Conservation (phyloP, 2,329 filamentous ascomycete genomes). For the Aspergillus jensenii region DNA sequence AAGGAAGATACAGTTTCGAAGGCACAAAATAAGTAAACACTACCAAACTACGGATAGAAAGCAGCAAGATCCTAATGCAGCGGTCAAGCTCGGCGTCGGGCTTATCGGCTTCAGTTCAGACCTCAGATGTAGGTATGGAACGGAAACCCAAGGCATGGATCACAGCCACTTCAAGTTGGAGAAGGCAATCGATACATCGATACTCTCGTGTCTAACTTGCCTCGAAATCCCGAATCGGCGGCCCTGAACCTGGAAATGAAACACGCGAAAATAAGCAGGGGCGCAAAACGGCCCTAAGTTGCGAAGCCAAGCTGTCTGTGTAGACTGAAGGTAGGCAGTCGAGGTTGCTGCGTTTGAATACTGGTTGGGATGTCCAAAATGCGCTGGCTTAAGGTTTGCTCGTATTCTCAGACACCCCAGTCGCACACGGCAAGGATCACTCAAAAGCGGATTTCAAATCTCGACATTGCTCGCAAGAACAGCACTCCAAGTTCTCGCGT, state of each 20-base stretch:
- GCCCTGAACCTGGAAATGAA: not conserved
- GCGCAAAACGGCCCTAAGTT: not conserved
- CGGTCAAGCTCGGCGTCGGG: slow-evolving; percentile 29
- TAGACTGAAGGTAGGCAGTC: not conserved
- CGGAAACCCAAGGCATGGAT: not conserved
- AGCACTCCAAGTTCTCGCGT: not conserved
- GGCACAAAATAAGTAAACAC: too few species aligned
- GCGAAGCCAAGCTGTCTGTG: not conserved
- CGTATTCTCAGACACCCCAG: not conserved
- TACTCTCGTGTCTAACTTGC: not conserved
- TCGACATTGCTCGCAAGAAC: not conserved
- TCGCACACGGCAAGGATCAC: slow-evolving; percentile 3
- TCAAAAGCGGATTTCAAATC: slow-evolving; percentile 4
- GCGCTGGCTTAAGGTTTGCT: not conserved
- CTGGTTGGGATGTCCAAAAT: not conserved
- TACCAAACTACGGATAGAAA: too few species aligned
- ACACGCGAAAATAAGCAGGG: not conserved
- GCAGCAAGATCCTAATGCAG: slow-evolving; percentile 6
- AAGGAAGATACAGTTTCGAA: not conserved
- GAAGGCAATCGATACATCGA: not conserved
- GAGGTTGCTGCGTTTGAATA: not conserved
- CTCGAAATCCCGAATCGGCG: not conserved
- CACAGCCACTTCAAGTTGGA: not conserved
- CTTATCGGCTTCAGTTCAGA: slow-evolving; percentile 21
- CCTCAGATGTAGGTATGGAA: not conserved